Conservation (phyloP, 2,329 filamentous ascomycete genomes). For the Iodosphaeria phyllophila region DNA sequence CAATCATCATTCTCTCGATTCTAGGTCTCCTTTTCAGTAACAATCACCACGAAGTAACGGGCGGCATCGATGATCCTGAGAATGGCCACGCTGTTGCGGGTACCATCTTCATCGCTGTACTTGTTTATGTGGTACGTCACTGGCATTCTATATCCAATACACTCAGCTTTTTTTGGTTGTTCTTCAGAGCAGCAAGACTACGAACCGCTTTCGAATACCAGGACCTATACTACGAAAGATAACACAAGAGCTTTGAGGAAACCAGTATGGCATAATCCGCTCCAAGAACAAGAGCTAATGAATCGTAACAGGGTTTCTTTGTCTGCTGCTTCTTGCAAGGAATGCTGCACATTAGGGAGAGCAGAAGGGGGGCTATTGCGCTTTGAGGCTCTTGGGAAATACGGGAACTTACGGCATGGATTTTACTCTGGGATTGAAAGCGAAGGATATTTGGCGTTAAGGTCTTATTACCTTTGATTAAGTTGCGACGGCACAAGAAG, state of each 20-base stretch:
- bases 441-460: too few species aligned
- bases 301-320: conserved; percentile 53
- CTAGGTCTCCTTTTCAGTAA: conserved; percentile 56
- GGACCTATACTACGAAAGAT: too few species aligned
- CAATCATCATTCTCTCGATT: conserved; percentile 44
- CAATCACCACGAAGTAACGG: conserved; percentile 71
- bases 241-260: neutral
- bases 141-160: neutral
- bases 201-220: too few species aligned
- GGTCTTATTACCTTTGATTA: too few species aligned
- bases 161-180: too few species aligned
- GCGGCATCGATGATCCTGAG: conserved; percentile 48
- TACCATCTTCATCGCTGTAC: conserved; percentile 73
- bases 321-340: conserved; percentile 86
- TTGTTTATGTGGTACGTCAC: conserved; percentile 67
- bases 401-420: too few species aligned
- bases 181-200: too few species aligned
- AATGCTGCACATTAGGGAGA: conserved; percentile 67
- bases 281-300: conserved; percentile 1
- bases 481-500: too few species aligned
- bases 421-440: too few species aligned
- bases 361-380: conserved; percentile 66
- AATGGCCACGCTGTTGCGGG: conserved; percentile 63
- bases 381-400: too few species aligned
- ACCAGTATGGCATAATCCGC: neutral